Conservation (phyloP, 805 yeast species). For the Ogataea henricii region DNA sequence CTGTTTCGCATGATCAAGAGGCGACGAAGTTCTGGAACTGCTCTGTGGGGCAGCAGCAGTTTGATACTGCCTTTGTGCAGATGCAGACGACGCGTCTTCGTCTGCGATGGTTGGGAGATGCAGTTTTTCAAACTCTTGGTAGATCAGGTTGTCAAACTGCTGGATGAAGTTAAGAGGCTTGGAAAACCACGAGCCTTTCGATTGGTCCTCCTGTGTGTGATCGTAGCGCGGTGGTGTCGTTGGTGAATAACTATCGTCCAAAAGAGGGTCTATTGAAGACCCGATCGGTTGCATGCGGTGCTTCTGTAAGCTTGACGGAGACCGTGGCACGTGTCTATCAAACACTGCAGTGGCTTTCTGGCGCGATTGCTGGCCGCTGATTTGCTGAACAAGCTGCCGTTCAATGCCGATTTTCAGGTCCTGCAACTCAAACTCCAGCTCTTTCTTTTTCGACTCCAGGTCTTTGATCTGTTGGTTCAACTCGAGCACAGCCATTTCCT, state of each 20-base stretch:
- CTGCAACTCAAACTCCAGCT: slow-evolving; percentile 51
- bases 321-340: slow-evolving; percentile 22
- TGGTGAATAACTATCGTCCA: slow-evolving; percentile 22
- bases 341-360: slow-evolving; percentile 7
- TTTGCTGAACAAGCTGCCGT: slow-evolving; percentile 44
- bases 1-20: slow-evolving; percentile 9
- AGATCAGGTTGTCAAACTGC: slow-evolving; percentile 67
- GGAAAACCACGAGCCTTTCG: slow-evolving; percentile 38
- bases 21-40: not conserved
- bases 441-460: slow-evolving; percentile 40
- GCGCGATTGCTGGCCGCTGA: slow-evolving; percentile 23
- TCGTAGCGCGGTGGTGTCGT: slow-evolving; percentile 8
- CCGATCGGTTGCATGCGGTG: slow-evolving; percentile 15
- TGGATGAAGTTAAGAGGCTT: slow-evolving; percentile 64
- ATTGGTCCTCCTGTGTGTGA: slow-evolving; percentile 18
- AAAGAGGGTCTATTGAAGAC: slow-evolving; percentile 25
- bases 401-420: slow-evolving; percentile 51
- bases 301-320: slow-evolving; percentile 23
- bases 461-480: slow-evolving; percentile 56
- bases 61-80: not conserved
- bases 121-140: slow-evolving; percentile 62
- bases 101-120: slow-evolving; percentile 36
- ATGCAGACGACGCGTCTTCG: slow-evolving; percentile 5
- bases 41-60: not conserved
- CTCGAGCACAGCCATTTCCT: slow-evolving; percentile 69